Base-by-base conservation (phyloP, 495 filamentous ascomycete genomes). In the Penicillium paradoxum region DNA sequence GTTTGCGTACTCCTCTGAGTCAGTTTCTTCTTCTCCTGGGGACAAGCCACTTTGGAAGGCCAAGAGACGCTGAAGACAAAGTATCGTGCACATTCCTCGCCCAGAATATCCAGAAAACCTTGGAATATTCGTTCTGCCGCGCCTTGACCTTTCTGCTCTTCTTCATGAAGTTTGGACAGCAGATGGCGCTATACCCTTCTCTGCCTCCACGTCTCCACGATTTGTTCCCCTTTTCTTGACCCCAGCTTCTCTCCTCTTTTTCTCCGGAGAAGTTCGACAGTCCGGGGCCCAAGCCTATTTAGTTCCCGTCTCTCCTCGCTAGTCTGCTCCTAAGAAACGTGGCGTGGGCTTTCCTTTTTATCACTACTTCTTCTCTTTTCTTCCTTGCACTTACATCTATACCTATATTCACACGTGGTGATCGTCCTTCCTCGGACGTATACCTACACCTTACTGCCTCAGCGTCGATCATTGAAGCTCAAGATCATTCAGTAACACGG, bases 261-360 rank as follows among this genome's bases (percentile, higher is more conserved):
- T 42, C 38, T 34, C 54, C 44, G 25, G 39, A 30, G 45, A 25
- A 42, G 45, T 44, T 44, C 25, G 34, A 42, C 25, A 25, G 43
- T 58, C 62, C 57, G 59, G 54, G 49, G 46, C 45, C 22, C 43
- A 43, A 51, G 51, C 40, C 49, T 63, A 66, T 66, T 66, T 66
- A 66, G 57, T 53, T 49, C 57, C 6, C 43, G 37, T 30, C 39
- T 15, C 17, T 25, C 37, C 59, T 57, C 59, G 25, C 37, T 47
- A 38, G 41, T 34, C 38, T 27, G 25, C 1, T 41, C 17, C 21
- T 2, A 22, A 30, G 41, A 46, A 47, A 19, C 44, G 51, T 40
- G 44, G 36, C 44, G 44, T 8, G 25, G 51, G 6, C 34, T 36
- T 45, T 25, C 27, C 47, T 14, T n/a, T 15, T 27, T 17, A 13